Evolutionary conservation across 768 basidiomycete species (phyloP).

Genomic region (Punctularia strigosozonata): DNA sequence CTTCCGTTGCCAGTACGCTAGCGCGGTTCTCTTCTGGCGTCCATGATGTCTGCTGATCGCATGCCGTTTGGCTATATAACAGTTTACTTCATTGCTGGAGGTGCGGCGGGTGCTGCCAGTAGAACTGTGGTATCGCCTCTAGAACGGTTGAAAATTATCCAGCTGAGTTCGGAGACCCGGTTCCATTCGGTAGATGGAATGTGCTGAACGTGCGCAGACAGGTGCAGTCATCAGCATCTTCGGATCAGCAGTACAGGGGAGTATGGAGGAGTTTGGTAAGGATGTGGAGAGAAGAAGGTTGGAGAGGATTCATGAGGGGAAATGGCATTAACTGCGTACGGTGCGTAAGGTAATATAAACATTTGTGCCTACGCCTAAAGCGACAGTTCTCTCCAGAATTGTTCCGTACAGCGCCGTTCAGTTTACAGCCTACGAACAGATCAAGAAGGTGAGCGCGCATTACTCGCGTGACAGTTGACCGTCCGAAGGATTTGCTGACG

Average conservation of each 20-base stretch:
- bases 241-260: constrained; percentile 66
- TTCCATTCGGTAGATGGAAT: not conserved
- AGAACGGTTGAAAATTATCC: constrained; percentile 92
- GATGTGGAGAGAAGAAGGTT: constrained; percentile 93
- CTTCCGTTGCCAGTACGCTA: no score
- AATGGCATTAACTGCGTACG: constrained; percentile 87
- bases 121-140: constrained; percentile 88
- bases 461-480: no score
- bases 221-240: constrained; percentile 66
- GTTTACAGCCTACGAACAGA: constrained; percentile 80
- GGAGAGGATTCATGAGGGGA: constrained; percentile 87
- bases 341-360: no score
- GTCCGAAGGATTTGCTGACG: constrained; percentile 10
- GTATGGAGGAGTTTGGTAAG: constrained; percentile 76
- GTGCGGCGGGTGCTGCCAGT: constrained; percentile 52
- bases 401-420: constrained; percentile 51
- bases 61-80: constrained; percentile 23
- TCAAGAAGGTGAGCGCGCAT: constrained; percentile 57
- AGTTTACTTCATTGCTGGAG: constrained; percentile 45
- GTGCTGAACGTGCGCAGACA: constrained; percentile 41
- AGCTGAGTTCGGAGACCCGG: constrained; percentile 38
- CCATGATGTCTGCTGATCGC: constrained; percentile 5
- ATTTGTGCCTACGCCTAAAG: constrained; percentile 3
- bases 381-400: not conserved
- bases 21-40: no score